phyloP scores from a whole-genome alignment of 768 basidiomycete species.

The Rhodotorula kratochvilovae region DNA sequence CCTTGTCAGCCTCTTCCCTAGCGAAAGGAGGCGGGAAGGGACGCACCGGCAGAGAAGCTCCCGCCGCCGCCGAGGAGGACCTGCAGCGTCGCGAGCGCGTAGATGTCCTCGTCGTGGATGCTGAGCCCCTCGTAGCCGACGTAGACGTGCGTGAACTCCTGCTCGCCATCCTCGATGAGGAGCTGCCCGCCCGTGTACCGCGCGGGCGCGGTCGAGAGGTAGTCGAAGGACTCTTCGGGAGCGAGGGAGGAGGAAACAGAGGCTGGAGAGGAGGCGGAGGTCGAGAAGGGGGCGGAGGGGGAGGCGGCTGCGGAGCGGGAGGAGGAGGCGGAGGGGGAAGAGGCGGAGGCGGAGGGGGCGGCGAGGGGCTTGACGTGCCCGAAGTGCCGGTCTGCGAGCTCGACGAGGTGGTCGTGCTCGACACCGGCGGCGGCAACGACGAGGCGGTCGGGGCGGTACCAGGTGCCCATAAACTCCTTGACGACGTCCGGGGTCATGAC shows the following conservation, averaged over 20 bases:
- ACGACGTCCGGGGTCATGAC: conserved; percentile 62
- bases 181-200: conserved; percentile 77
- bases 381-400: conserved; percentile 77
- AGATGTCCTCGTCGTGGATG: conserved; percentile 86
- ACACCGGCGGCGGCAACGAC: conserved; percentile 92
- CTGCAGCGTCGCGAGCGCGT: conserved; percentile 87
- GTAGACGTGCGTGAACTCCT: conserved; percentile 88
- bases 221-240: conserved; percentile 37
- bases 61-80: conserved; percentile 92
- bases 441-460: conserved; percentile 92
- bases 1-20: background rate
- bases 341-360: conserved; percentile 42
- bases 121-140: conserved; percentile 86
- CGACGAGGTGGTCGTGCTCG: conserved; percentile 80
- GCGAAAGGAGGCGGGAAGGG: background rate
- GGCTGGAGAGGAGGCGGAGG: conserved; percentile 55
- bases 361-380: conserved; percentile 56
- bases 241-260: conserved; percentile 8
- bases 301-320: conserved; percentile 52
- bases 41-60: conserved; percentile 75
- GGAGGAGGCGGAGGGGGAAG: conserved; percentile 48
- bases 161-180: conserved; percentile 55
- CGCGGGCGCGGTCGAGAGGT: conserved; percentile 47
- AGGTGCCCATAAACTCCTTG: conserved; percentile 62
- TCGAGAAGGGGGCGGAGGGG: conserved; percentile 26